Base-by-base conservation (phyloP, 768 basidiomycete genomes). In the Podaxis pistillaris region DNA sequence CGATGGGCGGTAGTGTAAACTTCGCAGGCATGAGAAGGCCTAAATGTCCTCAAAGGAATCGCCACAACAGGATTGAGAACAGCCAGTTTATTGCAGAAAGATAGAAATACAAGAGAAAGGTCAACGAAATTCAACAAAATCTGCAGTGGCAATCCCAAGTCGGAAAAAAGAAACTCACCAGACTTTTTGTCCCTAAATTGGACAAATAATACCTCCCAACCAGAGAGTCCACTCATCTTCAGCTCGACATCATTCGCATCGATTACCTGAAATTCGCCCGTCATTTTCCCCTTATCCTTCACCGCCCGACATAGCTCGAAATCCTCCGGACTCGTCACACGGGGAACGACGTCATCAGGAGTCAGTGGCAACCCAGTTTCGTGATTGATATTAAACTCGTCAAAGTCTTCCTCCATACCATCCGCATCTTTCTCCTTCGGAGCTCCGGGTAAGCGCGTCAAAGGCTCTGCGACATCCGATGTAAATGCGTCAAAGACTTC, bases 201-300 rank as follows among this genome's bases (percentile, higher is more conserved):
- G 37, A 93, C 68, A 67, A 84, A 91, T 19, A 93, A 64, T 13
- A 73, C 74, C 44, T 91, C 91, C 87, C 90, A 93, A 58, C 85
- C 86, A 1, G 71, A 69, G 56, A 90, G 73, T 3, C 79, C 74
- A 56, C 79, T 80, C 47, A 84, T 85, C 49, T 85, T 78, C 50
- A 83, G 67, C 52, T 71, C 71, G 64, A 71, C 78, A 22, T 69
- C 67, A 15, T 56, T 50, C 11, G 77, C 71, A 13, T 83, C 79
- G 58, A 93, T 70, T 1, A 78, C 69, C 58, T 86, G 84, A 70
- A 86, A 91, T 55, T 76, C 70, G 24, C 79, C 79, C 9, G 77
- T 83, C 8, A 74, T 79, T 28, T 79, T 78, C 4, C 83, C 85
- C 71, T 79, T 81, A 61, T 84, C 83, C 64, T 79, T 84, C 46